Percentiles rank a stretch among this genome's conserved stretches.
Conservation (phyloP, 2,329 filamentous ascomycete species). For the Zymoseptoria crescenta region DNA sequence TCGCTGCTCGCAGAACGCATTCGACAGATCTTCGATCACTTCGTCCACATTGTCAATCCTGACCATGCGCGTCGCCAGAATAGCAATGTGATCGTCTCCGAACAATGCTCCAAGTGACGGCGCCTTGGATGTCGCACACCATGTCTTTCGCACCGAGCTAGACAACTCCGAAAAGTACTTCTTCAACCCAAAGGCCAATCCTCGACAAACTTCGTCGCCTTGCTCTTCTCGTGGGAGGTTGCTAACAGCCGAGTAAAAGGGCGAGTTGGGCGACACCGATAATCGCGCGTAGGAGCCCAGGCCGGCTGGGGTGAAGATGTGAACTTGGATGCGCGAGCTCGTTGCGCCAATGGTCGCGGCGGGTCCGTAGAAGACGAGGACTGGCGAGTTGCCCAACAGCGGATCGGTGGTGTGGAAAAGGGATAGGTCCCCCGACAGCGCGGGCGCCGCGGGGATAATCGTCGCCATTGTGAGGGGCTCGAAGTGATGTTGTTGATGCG, state of each 20-base stretch:
- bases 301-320: constrained; percentile 83
- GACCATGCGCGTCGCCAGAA: constrained; percentile 77
- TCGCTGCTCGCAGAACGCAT: constrained; percentile 71
- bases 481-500: background rate
- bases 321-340: constrained; percentile 88
- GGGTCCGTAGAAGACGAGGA: constrained; percentile 86
- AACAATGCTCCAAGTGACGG: constrained; percentile 62
- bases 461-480: constrained; percentile 61
- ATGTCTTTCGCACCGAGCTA: constrained; percentile 62
- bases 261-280: constrained; percentile 85
- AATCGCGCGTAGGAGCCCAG: constrained; percentile 84
- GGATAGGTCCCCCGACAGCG: constrained; percentile 71
- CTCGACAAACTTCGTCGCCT: constrained; percentile 87
- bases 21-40: constrained; percentile 63
- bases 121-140: constrained; percentile 49
- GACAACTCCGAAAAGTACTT: constrained; percentile 92
- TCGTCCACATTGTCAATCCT: constrained; percentile 69
- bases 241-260: constrained; percentile 83
- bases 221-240: constrained; percentile 88
- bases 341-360: constrained; percentile 70
- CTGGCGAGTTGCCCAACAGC: constrained; percentile 67
- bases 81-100: constrained; percentile 84
- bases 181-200: constrained; percentile 81
- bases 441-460: constrained; percentile 65
- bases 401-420: constrained; percentile 88